These are phyloP conservation scores for Coffea humblotiana DNA, from an alignment of 305 asterid species.

Conservation along the genomic window DNA sequence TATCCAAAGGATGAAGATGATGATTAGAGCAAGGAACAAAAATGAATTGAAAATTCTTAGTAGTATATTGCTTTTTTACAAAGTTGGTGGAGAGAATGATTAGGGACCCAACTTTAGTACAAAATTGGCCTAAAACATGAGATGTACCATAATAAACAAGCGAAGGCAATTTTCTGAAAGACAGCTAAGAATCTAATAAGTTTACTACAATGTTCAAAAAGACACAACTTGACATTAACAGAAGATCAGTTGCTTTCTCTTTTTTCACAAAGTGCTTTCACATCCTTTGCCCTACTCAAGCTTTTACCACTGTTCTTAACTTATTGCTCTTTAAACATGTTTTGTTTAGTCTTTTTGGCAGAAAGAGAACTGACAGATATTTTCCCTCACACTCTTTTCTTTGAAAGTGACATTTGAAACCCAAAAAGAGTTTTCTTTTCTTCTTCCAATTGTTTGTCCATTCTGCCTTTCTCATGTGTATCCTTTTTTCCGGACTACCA, in stretches of 20 bases:
- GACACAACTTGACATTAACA: slow-evolving; percentile 21
- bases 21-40: slow-evolving; percentile 2
- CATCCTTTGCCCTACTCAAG: slow-evolving; percentile 12
- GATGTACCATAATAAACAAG: slow-evolving; percentile 5
- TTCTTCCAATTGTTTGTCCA: background rate
- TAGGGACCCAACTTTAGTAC: slow-evolving; percentile 18
- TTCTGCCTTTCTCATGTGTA: background rate
- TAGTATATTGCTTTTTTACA: background rate
- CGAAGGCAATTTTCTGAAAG: slow-evolving; percentile 19
- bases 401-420: background rate
- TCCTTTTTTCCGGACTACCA: no score
- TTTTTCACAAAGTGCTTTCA: slow-evolving; percentile 19
- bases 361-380: slow-evolving; percentile 3
- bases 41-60: slow-evolving; percentile 1
- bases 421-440: background rate
- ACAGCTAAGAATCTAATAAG: slow-evolving; percentile 24
- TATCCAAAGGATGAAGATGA: slow-evolving; percentile 1
- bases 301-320: background rate
- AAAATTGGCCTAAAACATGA: background rate
- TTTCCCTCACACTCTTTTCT: background rate
- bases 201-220: slow-evolving; percentile 6
- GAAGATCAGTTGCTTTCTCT: slow-evolving; percentile 16
- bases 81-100: slow-evolving; percentile 39
- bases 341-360: slow-evolving; percentile 7
- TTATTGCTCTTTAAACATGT: background rate